Evolutionary conservation across 2,329 filamentous ascomycete genomes (phyloP), one percentile per base, ranked within the genome.

Genomic region (Balansia obtecta): DNA sequence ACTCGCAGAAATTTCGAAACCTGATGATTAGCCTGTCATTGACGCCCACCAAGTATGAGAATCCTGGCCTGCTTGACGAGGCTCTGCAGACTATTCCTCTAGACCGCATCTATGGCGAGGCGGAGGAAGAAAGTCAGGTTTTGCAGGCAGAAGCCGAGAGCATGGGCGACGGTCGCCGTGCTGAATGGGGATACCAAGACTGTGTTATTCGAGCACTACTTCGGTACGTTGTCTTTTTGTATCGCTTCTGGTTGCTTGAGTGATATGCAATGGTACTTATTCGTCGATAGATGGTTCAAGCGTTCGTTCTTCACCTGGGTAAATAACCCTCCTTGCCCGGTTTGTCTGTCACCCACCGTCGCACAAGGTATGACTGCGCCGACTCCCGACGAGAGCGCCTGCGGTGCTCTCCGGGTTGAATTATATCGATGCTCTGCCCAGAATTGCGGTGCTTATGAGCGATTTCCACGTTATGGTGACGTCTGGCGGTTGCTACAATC

Each of bases 101-200:
- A 32, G 88, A 96, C 63, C 81, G 88, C 58, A 88, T 98, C 59
- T 97, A 97, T 67, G 79, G 84, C 57, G 89, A 96, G 64, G 93
- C 93, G 48, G 89, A 97, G 65, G 91, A 97, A 65, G 90, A 97
- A 68, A 82, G 80, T 56, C 88, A 96, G 64, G 83, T 96, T 32
- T 74, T 95, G 58, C 82, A 86, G 62, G 93, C 88, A 34, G 83
- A 95, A 66, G 91, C 91, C 33, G 86, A 86, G 63, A 95, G 88
- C 57, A 82, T 95, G 71, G 87, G 86, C 18, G 81, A 86, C 51
- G 86, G 83, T 50, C 77, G 81, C 57, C 85, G 86, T 65, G 80
- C 90, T 1, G 85, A 89, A 71, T 97, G 91, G 91, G 91, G 90
- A 51, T 96, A 97, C 64, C 91, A 97, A 68, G 93, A 98, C 69